These are phyloP conservation scores for Cinchona pubescens DNA, from an alignment of 257 asterid genomes.

Conservation along the genomic window DNA sequence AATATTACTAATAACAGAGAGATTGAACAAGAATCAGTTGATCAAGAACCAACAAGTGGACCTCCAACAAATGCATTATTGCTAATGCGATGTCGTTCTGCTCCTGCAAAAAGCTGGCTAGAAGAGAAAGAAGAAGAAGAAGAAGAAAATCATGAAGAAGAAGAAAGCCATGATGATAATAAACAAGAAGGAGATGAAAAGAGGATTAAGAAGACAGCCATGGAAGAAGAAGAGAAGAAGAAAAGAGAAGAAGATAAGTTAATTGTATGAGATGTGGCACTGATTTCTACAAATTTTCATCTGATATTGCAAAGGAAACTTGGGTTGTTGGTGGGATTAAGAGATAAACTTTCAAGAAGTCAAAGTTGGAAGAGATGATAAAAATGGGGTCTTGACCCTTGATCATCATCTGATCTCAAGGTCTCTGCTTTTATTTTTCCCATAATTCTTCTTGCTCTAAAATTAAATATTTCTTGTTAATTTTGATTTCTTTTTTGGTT, in stretches of 20 bases:
- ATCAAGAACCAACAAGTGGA: slow-evolving; percentile 17
- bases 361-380: slow-evolving; percentile 72
- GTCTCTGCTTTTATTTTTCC: not conserved
- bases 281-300: slow-evolving; percentile 45
- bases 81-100: slow-evolving; percentile 87
- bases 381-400: slow-evolving; percentile 2
- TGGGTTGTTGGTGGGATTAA: slow-evolving; percentile 72
- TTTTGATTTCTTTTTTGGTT: not conserved
- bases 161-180: not conserved
- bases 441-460: not conserved
- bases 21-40: slow-evolving; percentile 14
- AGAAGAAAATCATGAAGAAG: slow-evolving; percentile 13
- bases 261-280: slow-evolving; percentile 52
- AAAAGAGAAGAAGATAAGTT: slow-evolving; percentile 34
- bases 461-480: slow-evolving; percentile 4
- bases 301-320: slow-evolving; percentile 61
- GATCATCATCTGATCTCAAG: too few species aligned
- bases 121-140: slow-evolving; percentile 44
- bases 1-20: slow-evolving; percentile 11
- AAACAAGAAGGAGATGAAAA: slow-evolving; percentile 11
- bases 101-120: slow-evolving; percentile 77
- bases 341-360: slow-evolving; percentile 58
- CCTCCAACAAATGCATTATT: slow-evolving; percentile 71
- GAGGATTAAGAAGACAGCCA: not conserved
- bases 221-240: slow-evolving; percentile 28